phyloP scores from a whole-genome alignment of 805 yeast species.

The Myxozyma geophila region DNA sequence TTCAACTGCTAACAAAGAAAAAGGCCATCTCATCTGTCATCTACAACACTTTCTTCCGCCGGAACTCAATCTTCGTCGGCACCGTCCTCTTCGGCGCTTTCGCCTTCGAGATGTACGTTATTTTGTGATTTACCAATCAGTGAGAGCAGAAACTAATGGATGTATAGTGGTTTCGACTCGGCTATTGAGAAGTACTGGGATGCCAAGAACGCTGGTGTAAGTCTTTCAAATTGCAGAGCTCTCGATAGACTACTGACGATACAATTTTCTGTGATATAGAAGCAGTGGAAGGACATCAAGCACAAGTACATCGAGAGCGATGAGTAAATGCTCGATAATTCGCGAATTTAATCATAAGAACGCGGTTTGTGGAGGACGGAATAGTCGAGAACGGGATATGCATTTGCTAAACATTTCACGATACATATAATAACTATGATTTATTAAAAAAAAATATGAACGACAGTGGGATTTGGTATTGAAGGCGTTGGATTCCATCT shows the following conservation, averaged over 20 bases:
- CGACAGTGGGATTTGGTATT: no score
- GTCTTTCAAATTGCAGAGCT: slow-evolving; percentile 16
- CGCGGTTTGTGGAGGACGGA: no score
- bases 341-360: no score
- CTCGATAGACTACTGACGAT: not conserved
- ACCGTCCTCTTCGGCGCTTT: slow-evolving; percentile 77
- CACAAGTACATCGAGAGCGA: slow-evolving; percentile 28
- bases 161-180: slow-evolving; percentile 43
- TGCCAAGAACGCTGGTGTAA: slow-evolving; percentile 47
- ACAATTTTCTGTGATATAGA: slow-evolving; percentile 14
- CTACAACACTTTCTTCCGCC: slow-evolving; percentile 68
- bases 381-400: no score
- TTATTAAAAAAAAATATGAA: no score
- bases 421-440: no score
- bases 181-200: slow-evolving; percentile 47
- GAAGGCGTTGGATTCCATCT: no score
- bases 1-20: not conserved
- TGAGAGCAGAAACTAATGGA: not conserved
- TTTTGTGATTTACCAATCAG: not conserved
- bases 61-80: slow-evolving; percentile 81
- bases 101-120: slow-evolving; percentile 62
- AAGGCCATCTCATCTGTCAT: slow-evolving; percentile 47
- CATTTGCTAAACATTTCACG: no score
- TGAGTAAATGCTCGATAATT: slow-evolving; percentile 1
- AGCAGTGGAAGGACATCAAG: slow-evolving; percentile 38